Conservation (phyloP, 768 basidiomycete genomes). For the Psilocybe sp. region DNA sequence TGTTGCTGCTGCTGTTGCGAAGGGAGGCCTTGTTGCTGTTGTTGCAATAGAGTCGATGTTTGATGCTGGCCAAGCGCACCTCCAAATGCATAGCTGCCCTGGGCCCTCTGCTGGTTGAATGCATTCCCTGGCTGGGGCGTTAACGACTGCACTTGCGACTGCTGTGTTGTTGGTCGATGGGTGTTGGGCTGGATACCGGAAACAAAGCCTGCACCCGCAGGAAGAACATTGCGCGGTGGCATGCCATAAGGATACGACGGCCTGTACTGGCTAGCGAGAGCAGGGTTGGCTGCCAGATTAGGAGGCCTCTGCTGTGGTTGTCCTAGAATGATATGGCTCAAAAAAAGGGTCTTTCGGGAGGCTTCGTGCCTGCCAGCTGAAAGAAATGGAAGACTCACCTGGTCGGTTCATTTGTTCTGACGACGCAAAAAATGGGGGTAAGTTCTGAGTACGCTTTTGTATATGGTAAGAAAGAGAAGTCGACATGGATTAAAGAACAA, state of each 20-base stretch:
- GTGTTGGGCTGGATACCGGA: constrained; percentile 57
- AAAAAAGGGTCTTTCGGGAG: constrained; percentile 18
- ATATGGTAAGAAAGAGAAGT: constrained; percentile 5
- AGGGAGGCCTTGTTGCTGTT: constrained; percentile 40
- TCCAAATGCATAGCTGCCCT: constrained; percentile 64
- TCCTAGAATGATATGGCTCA: constrained; percentile 40
- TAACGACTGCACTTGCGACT: constrained; percentile 51
- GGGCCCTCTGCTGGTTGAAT: constrained; percentile 64
- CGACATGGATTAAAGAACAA: background rate
- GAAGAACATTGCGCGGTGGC: constrained; percentile 55
- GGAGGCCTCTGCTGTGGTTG: constrained; percentile 83
- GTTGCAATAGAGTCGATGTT: constrained; percentile 38
- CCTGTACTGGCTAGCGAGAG: constrained; percentile 63
- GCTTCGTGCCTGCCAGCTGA: constrained; percentile 5
- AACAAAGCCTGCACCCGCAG: constrained; percentile 43
- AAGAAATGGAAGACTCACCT: constrained; percentile 35
- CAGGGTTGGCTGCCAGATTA: constrained; percentile 64
- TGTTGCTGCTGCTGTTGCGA: constrained; percentile 47
- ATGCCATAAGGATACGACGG: constrained; percentile 56
- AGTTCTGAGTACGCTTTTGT: constrained; percentile 13
- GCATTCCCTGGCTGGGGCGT: constrained; percentile 57
- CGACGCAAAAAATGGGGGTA: constrained; percentile 25
- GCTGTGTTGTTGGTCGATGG: constrained; percentile 58
- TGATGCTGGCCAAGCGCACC: constrained; percentile 53
- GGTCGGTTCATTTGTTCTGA: constrained; percentile 58